Percentiles rank a stretch among this genome's conserved stretches.
phyloP scores from a whole-genome alignment of 352 stramenopile genomes.

The Pythium inflatum region DNA sequence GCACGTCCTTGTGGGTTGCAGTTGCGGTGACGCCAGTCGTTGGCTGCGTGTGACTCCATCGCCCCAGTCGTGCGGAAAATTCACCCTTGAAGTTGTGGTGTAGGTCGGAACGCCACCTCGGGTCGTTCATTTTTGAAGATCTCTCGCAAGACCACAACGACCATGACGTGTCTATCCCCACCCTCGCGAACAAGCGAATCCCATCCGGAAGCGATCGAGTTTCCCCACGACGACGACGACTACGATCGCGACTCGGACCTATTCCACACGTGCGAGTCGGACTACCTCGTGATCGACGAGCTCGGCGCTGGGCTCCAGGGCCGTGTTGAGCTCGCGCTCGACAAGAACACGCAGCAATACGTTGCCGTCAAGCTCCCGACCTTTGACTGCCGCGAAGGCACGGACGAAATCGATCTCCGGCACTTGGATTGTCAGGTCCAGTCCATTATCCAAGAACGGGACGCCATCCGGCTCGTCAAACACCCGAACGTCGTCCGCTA shows the following conservation, averaged over 20 bases:
- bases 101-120: too few relatives aligned
- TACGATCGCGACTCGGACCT: conserved; percentile 1
- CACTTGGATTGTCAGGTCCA: conserved; percentile 61
- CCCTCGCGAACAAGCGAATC: too few relatives aligned
- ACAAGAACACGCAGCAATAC: conserved; percentile 42
- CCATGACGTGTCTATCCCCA: too few relatives aligned
- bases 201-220: background rate
- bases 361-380: conserved; percentile 69
- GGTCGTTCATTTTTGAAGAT: too few relatives aligned
- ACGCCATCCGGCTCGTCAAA: conserved; percentile 51
- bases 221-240: conserved; percentile 12
- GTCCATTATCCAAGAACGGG: conserved; percentile 62
- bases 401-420: conserved; percentile 39
- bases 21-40: conserved; percentile 4
- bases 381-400: conserved; percentile 27
- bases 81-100: background rate
- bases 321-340: conserved; percentile 58
- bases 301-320: conserved; percentile 64
- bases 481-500: conserved; percentile 30
- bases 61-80: too few relatives aligned
- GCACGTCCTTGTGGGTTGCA: conserved; percentile 1
- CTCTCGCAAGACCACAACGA: too few relatives aligned
- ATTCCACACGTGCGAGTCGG: conserved; percentile 10
- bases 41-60: background rate
- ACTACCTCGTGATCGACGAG: conserved; percentile 52